Evolutionary conservation across 2,329 filamentous ascomycete genomes (phyloP).

Genomic region (Colletotrichum sp.): DNA sequence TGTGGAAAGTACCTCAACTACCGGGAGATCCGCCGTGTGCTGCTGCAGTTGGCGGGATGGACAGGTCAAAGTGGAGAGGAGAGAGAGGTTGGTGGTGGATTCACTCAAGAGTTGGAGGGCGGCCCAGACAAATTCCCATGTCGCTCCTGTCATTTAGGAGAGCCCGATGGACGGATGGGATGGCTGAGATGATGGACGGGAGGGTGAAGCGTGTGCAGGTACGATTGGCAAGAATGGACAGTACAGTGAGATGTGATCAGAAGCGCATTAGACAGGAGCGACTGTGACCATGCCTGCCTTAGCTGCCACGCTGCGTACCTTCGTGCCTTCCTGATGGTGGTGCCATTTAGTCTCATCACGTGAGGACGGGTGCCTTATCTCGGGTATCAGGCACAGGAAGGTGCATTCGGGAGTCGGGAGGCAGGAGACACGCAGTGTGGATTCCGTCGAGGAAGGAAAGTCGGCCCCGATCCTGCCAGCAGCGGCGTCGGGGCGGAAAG

Average conservation of each 20-base stretch:
- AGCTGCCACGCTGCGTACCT: background rate
- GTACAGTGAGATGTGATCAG: background rate
- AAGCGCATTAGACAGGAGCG: background rate
- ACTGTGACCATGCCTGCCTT: background rate
- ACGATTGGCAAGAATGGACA: background rate
- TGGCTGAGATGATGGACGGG: background rate
- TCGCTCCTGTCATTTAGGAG: conserved; percentile 6
- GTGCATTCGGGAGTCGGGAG: background rate
- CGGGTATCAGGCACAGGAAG: background rate
- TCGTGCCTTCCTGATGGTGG: background rate
- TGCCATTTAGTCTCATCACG: background rate
- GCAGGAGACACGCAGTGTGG: background rate
- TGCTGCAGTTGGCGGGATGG: background rate
- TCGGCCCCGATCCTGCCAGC: background rate
- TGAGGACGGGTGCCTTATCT: background rate
- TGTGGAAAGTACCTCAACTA: background rate
- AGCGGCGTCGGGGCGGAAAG: background rate
- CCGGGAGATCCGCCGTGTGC: conserved; percentile 11
- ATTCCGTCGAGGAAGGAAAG: background rate
- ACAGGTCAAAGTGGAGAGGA: background rate
- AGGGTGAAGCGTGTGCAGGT: conserved; percentile 5
- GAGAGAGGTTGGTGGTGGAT: background rate
- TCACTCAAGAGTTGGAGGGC: background rate
- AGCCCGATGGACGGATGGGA: background rate
- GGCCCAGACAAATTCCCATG: background rate